Evolutionary conservation across 176 grass and related monocot genomes (phyloP).

Genomic region (Secale cereale): DNA sequence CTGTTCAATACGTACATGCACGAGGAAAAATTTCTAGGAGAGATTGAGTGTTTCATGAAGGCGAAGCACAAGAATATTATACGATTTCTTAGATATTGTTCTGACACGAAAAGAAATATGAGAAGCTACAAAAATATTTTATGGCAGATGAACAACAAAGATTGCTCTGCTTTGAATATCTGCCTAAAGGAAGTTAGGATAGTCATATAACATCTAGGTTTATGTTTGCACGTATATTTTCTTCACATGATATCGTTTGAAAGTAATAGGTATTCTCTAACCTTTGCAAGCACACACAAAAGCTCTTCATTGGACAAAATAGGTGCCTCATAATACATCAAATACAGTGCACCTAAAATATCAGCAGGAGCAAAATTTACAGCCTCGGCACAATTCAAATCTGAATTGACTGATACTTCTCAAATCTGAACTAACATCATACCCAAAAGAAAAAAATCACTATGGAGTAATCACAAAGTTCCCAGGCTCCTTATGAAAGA

Average conservation of each 20-base stretch:
- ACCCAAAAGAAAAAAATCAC: not conserved
- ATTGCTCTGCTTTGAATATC: not conserved
- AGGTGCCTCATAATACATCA: no score
- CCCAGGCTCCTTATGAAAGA: no score
- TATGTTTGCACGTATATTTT: not conserved
- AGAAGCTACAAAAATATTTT: not conserved
- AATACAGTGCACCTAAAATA: no score
- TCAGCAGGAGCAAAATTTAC: constrained; percentile 95
- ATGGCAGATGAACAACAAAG: not conserved
- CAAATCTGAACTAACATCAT: constrained; percentile 2
- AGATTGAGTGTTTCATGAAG: no score
- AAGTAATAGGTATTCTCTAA: constrained; percentile 16
- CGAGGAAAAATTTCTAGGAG: no score
- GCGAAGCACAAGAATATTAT: not conserved
- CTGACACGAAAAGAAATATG: not conserved
- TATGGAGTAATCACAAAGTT: no score
- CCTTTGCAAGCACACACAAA: constrained; percentile 62
- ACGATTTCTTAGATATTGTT: not conserved
- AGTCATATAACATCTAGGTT: not conserved
- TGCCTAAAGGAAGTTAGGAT: not conserved
- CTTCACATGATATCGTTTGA: no score
- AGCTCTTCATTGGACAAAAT: constrained; percentile 87
- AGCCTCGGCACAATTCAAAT: constrained; percentile 90
- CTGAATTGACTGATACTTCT: constrained; percentile 37
- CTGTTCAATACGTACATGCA: no score